Conservation (phyloP, 768 basidiomycete species). For the Boletales sp. region DNA sequence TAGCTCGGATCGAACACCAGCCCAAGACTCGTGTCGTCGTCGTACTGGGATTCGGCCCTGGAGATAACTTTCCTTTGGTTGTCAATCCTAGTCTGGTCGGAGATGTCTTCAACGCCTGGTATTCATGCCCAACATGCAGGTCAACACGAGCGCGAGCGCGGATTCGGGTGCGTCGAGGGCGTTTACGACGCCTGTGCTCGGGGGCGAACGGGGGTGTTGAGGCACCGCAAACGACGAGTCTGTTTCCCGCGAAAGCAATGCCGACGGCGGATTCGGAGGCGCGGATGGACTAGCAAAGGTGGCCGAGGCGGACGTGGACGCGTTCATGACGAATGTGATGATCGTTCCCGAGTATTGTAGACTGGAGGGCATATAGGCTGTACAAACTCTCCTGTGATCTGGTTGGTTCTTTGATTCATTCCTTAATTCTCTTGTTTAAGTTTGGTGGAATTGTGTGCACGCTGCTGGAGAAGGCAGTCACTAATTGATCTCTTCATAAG, state of each 20-base stretch:
- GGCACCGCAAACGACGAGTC: conserved; percentile 47
- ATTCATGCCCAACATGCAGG: conserved; percentile 68
- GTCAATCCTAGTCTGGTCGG: conserved; percentile 49
- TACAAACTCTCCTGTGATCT: conserved; percentile 52
- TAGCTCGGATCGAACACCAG: conserved; percentile 19
- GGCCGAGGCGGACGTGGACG: conserved; percentile 79
- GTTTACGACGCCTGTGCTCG: conserved; percentile 62
- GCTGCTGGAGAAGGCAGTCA: too few relatives aligned
- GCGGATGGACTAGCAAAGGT: conserved; percentile 79
- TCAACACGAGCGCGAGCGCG: conserved; percentile 46
- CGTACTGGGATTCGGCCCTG: conserved; percentile 65
- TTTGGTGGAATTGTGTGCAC: neutral
- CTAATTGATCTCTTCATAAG: too few relatives aligned
- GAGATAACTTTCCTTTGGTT: conserved; percentile 80
- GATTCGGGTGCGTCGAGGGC: conserved; percentile 42
- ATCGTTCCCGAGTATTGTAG: conserved; percentile 85
- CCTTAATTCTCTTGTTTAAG: neutral
- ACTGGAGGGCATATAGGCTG: conserved; percentile 74
- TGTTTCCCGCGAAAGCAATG: conserved; percentile 69
- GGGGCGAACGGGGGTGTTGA: conserved; percentile 24
- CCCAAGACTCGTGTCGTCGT: conserved; percentile 71
- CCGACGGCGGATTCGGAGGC: conserved; percentile 69
- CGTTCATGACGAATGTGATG: conserved; percentile 81
- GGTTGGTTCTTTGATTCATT: too few relatives aligned
- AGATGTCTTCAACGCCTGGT: conserved; percentile 84